Base-by-base conservation (phyloP, 176 grass and related monocot species). In the Phragmites australis region DNA sequence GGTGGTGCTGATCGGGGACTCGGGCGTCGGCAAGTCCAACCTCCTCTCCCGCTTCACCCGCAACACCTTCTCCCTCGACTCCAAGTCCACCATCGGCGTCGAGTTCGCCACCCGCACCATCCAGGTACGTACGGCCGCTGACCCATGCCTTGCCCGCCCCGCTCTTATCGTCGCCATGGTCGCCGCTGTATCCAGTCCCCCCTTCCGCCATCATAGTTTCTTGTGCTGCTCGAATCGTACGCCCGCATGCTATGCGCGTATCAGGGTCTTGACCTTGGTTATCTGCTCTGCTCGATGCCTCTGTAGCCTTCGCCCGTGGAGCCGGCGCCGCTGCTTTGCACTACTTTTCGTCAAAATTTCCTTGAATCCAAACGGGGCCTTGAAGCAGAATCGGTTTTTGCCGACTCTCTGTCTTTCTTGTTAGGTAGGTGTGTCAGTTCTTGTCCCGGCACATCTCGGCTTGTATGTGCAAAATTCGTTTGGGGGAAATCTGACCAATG, bases 31-130 rank as follows among this genome's bases (percentile, higher is more conserved):
- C 1, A 97, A 97, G 81, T 97, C 93, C 23, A 97, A 97, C 85
- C 85, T 97, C 4, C 90, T 97, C 56, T 97, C 93, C 43, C 85
- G 90, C 34, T 97, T 97, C 85, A 97, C 93, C 70, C 85, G 88
- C 74, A 93, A 97, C 69, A 49, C 84, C 79, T 97, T 97, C 93
- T 88, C 87, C 76, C 85, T 97, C 44, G 90, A 97, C 65, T 97
- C 93, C 58, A 97, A 97, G 73, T 97, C 93, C 70, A 97, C 93
- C 75, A 97, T 97, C 88, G 90, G 93, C 74, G 93, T 95, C 70
- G 93, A 95, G 61, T 95, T 95, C 75, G 93, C 93, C 83, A 92
- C 93, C 17, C 90, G 88, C 70, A 85, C 93, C 72, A 72, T 89
- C 61, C 74, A 95, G 93, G 93, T 94, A 31, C 6, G 0, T 21